Evolutionary conservation across 306 rosid genomes (phyloP).

Genomic region (Cicer chorassanicum): DNA sequence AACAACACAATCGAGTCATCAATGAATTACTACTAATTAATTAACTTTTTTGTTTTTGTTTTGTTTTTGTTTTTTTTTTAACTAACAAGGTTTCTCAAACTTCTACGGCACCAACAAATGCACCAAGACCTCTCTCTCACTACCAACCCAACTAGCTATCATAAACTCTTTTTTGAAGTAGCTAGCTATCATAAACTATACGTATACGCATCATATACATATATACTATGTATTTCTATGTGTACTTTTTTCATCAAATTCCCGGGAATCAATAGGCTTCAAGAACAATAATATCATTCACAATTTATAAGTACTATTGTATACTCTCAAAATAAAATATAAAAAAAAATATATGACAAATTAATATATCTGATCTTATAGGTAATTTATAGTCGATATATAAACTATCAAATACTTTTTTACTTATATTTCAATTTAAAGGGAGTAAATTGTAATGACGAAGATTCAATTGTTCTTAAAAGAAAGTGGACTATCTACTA

Average conservation of each 20-base stretch:
- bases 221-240: constrained; percentile 17
- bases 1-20: not conserved
- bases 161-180: not conserved
- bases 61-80: not conserved
- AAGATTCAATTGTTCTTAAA: constrained; percentile 14
- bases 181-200: constrained; percentile 1
- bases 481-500: not conserved
- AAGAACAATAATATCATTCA: not conserved
- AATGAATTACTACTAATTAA: not conserved
- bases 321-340: no score
- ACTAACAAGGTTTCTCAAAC: constrained; percentile 39
- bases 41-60: no score
- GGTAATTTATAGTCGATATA: no score
- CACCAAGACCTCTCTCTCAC: not conserved
- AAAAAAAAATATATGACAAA: no score
- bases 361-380: no score
- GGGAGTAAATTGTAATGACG: not conserved
- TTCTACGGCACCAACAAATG: constrained; percentile 1
- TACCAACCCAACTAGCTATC: not conserved
- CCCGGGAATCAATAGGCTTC: constrained; percentile 18
- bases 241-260: not conserved
- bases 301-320: not conserved
- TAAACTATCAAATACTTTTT: no score
- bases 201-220: constrained; percentile 37
- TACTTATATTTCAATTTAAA: no score